These are phyloP conservation scores for Trichoderma arundinaceum DNA, from an alignment of 2,329 filamentous ascomycete species.

Conservation along the genomic window DNA sequence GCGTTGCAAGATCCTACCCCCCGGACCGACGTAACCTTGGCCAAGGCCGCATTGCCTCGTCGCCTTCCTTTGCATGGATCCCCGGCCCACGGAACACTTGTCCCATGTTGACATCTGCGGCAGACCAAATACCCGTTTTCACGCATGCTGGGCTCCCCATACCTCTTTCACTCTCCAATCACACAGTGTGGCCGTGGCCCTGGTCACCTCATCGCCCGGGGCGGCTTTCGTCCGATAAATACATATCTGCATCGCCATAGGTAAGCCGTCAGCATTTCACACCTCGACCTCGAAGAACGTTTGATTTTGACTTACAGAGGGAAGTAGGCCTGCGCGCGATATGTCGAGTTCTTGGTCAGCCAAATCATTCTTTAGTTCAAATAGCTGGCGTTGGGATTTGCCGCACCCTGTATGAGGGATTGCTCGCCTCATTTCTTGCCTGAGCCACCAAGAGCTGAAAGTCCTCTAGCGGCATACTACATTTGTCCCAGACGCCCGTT, in stretches of 20 bases:
- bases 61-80: neutral
- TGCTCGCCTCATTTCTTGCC: conserved; percentile 59
- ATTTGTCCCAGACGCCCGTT: conserved; percentile 18
- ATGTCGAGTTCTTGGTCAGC: conserved; percentile 12
- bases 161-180: neutral
- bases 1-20: conserved; percentile 1
- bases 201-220: conserved; percentile 1
- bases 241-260: conserved; percentile 56
- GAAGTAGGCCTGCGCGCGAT: conserved; percentile 60
- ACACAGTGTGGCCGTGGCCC: neutral
- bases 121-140: neutral
- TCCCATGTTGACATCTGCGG: neutral
- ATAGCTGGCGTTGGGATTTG: neutral
- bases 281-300: neutral
- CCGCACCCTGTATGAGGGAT: conserved; percentile 61
- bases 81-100: neutral
- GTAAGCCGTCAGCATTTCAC: conserved; percentile 22
- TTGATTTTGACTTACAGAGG: conserved; percentile 56
- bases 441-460: conserved; percentile 63
- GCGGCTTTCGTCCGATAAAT: conserved; percentile 64
- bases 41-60: neutral
- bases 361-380: neutral
- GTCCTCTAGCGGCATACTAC: conserved; percentile 62
- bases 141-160: neutral
- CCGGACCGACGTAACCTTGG: neutral